Evolutionary conservation across 352 stramenopile species (phyloP).

Genomic region (Blastocystis sp.): DNA sequence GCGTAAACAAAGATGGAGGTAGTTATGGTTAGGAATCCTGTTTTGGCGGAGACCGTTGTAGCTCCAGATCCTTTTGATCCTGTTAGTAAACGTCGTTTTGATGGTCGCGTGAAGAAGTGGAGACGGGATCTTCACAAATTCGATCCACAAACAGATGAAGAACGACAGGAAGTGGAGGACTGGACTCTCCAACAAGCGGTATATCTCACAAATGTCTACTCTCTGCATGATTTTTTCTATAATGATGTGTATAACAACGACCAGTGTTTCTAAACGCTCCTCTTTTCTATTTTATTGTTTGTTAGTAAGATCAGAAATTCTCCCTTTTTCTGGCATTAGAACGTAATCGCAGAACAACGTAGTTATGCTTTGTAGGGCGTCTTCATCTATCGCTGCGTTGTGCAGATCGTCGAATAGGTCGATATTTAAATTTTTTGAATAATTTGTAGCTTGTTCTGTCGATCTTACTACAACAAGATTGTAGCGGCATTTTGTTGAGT

Average conservation of each 20-base stretch:
- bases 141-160: neutral
- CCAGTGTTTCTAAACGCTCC: neutral
- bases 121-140: conserved; percentile 23
- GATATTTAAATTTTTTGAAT: neutral
- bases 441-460: neutral
- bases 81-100: conserved; percentile 19
- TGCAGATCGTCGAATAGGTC: neutral
- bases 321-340: neutral
- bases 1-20: neutral
- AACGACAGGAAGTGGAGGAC: conserved; percentile 9
- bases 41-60: neutral
- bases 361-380: neutral
- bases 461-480: conserved; percentile 11
- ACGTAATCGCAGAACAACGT: neutral
- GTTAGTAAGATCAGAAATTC: neutral
- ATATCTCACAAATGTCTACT: conserved; percentile 11
- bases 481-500: neutral
- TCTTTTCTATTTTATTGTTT: neutral
- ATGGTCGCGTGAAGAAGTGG: conserved; percentile 39
- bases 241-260: neutral
- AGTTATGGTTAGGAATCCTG: neutral
- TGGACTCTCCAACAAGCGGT: neutral
- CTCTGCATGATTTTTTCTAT: neutral
- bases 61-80: conserved; percentile 26
- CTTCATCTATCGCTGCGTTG: too few species aligned